Evolutionary conservation across 108 stramenopile species (phyloP), one percentile per base, ranked within the genome.

Genomic region (Phaeodactylum tricornutum): DNA sequence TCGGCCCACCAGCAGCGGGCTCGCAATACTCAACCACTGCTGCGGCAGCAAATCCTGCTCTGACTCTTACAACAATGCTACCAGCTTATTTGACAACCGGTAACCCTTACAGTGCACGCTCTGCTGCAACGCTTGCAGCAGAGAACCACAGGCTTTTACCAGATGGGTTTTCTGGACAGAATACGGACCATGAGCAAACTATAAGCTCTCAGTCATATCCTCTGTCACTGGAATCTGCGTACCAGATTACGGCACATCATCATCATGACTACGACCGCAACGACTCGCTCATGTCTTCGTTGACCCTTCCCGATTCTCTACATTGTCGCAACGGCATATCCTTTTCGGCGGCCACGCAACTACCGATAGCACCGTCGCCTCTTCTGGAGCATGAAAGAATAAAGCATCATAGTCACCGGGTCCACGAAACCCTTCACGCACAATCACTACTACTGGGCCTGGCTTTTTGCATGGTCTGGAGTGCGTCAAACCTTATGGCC

Each of bases 401-500:
- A n/a, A n/a, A n/a, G n/a, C 39, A 9, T 5, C 39, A 15, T 41
- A 15, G 14, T 9, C 39, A 41, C 6, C 39, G 39, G 11, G 11
- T 60, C 31, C 53, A 57, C 46, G 68, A 77, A 59, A 62, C 67
- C 29, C 28, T 73, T 31, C 74, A 80, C 44, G 68, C 50, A 0
- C 81, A 83, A 56, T 67, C 74, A 0, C 44, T 83, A 4, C 38
- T 83, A 15, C 47, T 83, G 23, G 76, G 74, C 12, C 24, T 83
- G 29, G 76, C 77, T 16, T 78, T 83, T 45, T 64, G 72, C 50
- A 67, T 64, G 12, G 35, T 83, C 34, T 83, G 81, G 81, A 48
- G 65, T 27, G 71, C 76, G 19, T 72, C 72, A 47, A 83, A 83
- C 64, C 55, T 69, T 43, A 62, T 83, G 66, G 76, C 81, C 26